phyloP scores from a whole-genome alignment of 2,329 filamentous ascomycete genomes.

The Zymoseptoria pseudotritici region DNA sequence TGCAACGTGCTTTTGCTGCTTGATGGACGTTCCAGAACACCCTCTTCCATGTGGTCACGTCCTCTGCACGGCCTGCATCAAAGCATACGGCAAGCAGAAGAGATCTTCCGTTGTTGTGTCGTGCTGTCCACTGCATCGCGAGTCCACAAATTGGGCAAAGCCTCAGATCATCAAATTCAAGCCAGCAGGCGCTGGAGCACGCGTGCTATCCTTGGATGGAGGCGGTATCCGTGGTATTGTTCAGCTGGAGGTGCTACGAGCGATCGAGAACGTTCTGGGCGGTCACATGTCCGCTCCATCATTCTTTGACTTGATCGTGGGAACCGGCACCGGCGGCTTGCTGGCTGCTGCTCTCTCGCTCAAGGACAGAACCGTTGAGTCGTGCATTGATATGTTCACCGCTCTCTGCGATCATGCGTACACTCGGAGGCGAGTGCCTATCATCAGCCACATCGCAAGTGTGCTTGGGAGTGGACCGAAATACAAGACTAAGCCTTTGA shows the following conservation, averaged over 20 bases:
- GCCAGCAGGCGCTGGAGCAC: constrained; percentile 22
- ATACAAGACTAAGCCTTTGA: constrained; percentile 30
- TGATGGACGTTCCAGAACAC: constrained; percentile 39
- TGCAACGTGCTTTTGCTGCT: constrained; percentile 41
- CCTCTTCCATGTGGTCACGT: constrained; percentile 41
- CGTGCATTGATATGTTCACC: constrained; percentile 35
- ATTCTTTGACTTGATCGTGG: constrained; percentile 46
- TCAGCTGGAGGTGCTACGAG: constrained; percentile 37
- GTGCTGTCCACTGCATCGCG: constrained; percentile 31
- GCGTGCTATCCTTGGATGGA: constrained; percentile 28
- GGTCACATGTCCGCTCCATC: constrained; percentile 34
- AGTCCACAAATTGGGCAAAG: constrained; percentile 29
- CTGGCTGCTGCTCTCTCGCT: constrained; percentile 37
- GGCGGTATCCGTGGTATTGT: constrained; percentile 43
- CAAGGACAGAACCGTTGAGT: constrained; percentile 32
- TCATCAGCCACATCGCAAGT: constrained; percentile 27
- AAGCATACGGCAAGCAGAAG: constrained; percentile 26
- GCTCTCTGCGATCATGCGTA: constrained; percentile 37
- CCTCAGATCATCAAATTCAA: constrained; percentile 25
- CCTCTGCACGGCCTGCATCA: constrained; percentile 38
- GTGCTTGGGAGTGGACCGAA: constrained; percentile 22
- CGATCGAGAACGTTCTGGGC: constrained; percentile 36
- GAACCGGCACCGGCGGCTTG: constrained; percentile 40
- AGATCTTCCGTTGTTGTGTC: constrained; percentile 22
- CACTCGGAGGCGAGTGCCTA: constrained; percentile 32